These are phyloP conservation scores for Cyberlindnera meyerae DNA, from an alignment of 805 yeast genomes.

Conservation along the genomic window DNA sequence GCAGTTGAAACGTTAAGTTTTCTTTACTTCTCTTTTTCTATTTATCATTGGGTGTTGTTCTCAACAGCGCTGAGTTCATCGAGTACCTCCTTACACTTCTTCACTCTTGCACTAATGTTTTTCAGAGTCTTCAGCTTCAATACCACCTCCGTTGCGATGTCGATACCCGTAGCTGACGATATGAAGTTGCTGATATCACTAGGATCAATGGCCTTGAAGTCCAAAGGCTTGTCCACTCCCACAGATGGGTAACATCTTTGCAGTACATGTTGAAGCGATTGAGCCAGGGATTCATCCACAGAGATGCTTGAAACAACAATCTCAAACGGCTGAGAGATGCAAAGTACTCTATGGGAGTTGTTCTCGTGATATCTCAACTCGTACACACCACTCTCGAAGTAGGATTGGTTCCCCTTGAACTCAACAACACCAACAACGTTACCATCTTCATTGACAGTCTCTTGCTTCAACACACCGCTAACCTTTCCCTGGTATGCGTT, in stretches of 20 bases:
- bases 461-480: conserved; percentile 9
- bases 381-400: conserved; percentile 66
- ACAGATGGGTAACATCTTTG: conserved; percentile 18
- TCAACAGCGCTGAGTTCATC: conserved; percentile 19
- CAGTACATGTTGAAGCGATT: conserved; percentile 25
- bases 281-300: conserved; percentile 29
- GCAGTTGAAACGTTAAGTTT: neutral
- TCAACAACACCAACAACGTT: conserved; percentile 39
- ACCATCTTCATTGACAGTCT: conserved; percentile 12
- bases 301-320: conserved; percentile 39
- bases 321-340: conserved; percentile 63
- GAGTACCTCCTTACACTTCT: conserved; percentile 21
- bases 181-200: conserved; percentile 27
- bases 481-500: conserved; percentile 29
- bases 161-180: conserved; percentile 31
- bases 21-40: neutral
- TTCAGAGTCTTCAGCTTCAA: conserved; percentile 18
- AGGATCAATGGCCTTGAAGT: conserved; percentile 22
- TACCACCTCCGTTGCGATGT: conserved; percentile 29
- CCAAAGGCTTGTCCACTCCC: conserved; percentile 19
- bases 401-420: conserved; percentile 45
- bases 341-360: conserved; percentile 65
- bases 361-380: conserved; percentile 69
- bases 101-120: conserved; percentile 19
- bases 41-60: too few species aligned